Base-by-base conservation (phyloP, 1,284 basidiomycete genomes). In the Tilletia setariae region DNA sequence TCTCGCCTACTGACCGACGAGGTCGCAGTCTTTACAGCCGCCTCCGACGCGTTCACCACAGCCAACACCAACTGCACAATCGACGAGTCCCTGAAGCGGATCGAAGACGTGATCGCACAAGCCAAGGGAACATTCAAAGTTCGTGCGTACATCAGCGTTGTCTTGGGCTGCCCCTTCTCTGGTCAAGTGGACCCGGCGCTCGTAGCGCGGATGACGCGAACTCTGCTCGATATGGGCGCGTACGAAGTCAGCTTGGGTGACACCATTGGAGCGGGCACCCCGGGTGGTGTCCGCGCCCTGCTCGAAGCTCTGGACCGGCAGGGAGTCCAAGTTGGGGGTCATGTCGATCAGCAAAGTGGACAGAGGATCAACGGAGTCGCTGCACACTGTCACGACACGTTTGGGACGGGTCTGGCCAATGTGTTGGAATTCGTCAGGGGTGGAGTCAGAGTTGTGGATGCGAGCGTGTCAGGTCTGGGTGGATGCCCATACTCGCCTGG, bases 401-500 rank as follows among this genome's bases (percentile, higher is more conserved):
- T 90, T 80, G 92, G 93, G 1, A 91, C 90, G 47, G 93, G 89
- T 1, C 74, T 86, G 0, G 82, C 86, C 0, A 86, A 85, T 32
- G 83, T 87, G 9, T 74, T 86, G 6, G 77, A 85, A 42, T 78
- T 85, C 19, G 81, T 85, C 1, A 77, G 79, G 2, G 69, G 76
- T 63, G 85, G 86, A 9, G 84, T 94, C 2, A 68, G 75, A 2
- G 84, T 84, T 1, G 82, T 86, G 25, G 85, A 86, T 72, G 79
- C 84, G 2, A 90, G 91, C 1, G 88, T 96, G 4, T 92, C 89
- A 3, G 93, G 94, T 0, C 87, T 97, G 0, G 94, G 94, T 1
- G 93, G 94, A 15, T 97, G 94, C 78, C 94, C 94, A 0, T 98
- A 94, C 83, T 93, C 93, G 0, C 94, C 94, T 0, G 94, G 94